Base-by-base conservation (phyloP, 139 green algal species). In the Microglena sp. region DNA sequence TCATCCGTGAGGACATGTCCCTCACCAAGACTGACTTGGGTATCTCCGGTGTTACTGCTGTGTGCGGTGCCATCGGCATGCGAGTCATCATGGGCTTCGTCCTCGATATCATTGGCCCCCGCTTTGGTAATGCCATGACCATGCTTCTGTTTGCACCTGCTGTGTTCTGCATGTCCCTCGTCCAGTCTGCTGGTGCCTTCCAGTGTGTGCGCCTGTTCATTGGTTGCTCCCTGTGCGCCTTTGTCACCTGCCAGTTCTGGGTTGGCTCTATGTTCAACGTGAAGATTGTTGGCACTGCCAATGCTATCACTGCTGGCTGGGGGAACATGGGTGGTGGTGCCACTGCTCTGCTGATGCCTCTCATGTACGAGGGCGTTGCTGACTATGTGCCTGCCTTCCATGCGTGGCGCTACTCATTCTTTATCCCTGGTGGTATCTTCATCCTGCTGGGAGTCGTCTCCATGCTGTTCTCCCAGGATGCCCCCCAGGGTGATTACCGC, bases 221-320 rank as follows among this genome's bases (percentile, higher is more conserved):
- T 60, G 91, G 91, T 33, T 87, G 87, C 64, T 82, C 69, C 0
- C 65, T 80, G 21, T 73, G 64, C 68, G 68, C 80, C 50, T 96
- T 97, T 74, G 90, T 98, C 26, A 79, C 77, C 50, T 92, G 82
- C 79, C 89, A 96, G 76, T 96, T 92, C 75, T 97, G 93, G 90
- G 60, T 60, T 1, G 70, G 64, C 71, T 75, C 73, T 69, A 94
- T 96, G 88, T 97, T 95, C 82, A 92, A 87, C 54, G 68, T 79
- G 21, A 83, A 81, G 22, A 84, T 96, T 34, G 91, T 98, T 6
- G 92, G 91, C 34, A 83, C 86, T 54, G 89, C 90, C 45, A 97
- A 97, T 69, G 89, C 88, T 6, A 80, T 92, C 30, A 72, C 87
- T 36, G 91, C 83, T 26, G 68, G 73, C 67, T 92, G 84, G 85